These are phyloP conservation scores for Oidiodendron maius DNA, from an alignment of 495 filamentous ascomycete species.

Conservation along the genomic window DNA sequence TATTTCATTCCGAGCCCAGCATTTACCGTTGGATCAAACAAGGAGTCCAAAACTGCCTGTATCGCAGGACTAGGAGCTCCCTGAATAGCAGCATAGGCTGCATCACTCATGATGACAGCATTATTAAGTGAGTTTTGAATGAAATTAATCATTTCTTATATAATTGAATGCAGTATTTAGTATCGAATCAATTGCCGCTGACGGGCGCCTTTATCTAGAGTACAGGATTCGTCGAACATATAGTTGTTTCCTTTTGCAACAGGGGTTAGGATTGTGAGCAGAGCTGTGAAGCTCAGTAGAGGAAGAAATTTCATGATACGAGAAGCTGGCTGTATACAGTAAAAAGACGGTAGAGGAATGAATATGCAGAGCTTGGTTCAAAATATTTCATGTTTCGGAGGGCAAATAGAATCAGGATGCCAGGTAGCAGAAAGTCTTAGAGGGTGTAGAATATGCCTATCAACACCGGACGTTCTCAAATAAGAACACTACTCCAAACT, in stretches of 20 bases:
- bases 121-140: background rate
- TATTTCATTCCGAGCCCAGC: too few species aligned
- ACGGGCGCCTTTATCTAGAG: background rate
- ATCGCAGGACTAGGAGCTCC: background rate
- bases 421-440: too few species aligned
- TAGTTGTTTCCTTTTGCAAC: background rate
- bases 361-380: too few species aligned
- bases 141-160: background rate
- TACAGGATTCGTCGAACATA: background rate
- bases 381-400: too few species aligned
- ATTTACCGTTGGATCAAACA: background rate
- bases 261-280: background rate
- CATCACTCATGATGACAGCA: background rate
- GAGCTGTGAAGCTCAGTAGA: background rate
- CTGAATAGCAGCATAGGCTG: background rate
- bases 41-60: background rate
- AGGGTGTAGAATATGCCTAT: too few species aligned
- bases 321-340: too few species aligned
- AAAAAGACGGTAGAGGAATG: too few species aligned
- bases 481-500: too few species aligned
- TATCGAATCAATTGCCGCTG: background rate
- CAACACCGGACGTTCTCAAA: too few species aligned
- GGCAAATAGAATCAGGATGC: too few species aligned
- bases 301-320: too few species aligned
- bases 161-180: background rate